These are phyloP conservation scores for Monosporozyma aerobia DNA, from an alignment of 805 yeast genomes.

Conservation along the genomic window DNA sequence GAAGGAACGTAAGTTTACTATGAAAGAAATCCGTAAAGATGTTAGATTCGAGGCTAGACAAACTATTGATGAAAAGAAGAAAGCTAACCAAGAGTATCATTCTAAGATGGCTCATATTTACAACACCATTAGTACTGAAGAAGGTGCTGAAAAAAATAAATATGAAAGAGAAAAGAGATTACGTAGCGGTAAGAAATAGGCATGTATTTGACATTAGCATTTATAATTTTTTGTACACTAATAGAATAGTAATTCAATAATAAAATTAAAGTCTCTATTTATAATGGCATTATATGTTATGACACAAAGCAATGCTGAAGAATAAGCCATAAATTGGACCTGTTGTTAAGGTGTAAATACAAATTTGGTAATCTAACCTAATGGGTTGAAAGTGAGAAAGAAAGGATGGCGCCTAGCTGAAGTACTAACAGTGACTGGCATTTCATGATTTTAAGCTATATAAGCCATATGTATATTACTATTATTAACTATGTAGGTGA, in stretches of 20 bases:
- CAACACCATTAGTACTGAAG: slow-evolving; percentile 82
- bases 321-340: too few relatives aligned
- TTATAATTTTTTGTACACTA: background rate
- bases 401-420: too few relatives aligned
- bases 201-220: background rate
- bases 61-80: slow-evolving; percentile 68
- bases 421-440: too few relatives aligned
- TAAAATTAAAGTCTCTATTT: slow-evolving; percentile 7
- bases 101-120: slow-evolving; percentile 80
- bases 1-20: slow-evolving; percentile 80
- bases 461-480: too few relatives aligned
- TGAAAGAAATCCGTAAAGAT: slow-evolving; percentile 88
- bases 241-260: background rate
- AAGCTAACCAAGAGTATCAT: slow-evolving; percentile 70
- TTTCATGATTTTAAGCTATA: too few relatives aligned
- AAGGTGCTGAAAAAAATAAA: slow-evolving; percentile 89
- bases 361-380: too few relatives aligned
- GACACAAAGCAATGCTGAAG: too few relatives aligned
- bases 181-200: slow-evolving; percentile 40
- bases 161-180: slow-evolving; percentile 78
- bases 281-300: too few relatives aligned
- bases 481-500: too few relatives aligned
- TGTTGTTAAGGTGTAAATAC: too few relatives aligned
- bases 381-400: too few relatives aligned
- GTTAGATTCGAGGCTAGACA: slow-evolving; percentile 80